phyloP scores from a whole-genome alignment of 768 basidiomycete species.

The Sutorius australiensis region DNA sequence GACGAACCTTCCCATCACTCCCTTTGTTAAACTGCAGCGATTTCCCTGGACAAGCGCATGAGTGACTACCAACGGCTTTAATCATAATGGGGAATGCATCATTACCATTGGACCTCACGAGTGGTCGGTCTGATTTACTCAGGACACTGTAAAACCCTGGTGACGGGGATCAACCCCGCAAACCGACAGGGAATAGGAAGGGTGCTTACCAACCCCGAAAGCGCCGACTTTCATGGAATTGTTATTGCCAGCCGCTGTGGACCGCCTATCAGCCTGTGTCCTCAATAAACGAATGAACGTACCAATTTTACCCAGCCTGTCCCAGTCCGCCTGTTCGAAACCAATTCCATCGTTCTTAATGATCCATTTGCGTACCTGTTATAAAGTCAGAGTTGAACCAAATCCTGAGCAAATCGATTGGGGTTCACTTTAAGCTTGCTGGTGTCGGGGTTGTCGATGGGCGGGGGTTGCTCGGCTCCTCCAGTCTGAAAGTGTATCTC shows the following conservation, averaged over 20 bases:
- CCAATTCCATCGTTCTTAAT: conserved; percentile 8
- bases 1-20: conserved; percentile 8
- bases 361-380: conserved; percentile 11
- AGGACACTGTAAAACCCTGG: conserved; percentile 18
- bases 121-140: conserved; percentile 15
- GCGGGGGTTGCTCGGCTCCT: conserved; percentile 3
- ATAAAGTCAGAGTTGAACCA: neutral
- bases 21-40: conserved; percentile 11
- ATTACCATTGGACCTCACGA: conserved; percentile 12
- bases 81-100: neutral
- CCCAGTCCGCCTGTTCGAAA: conserved; percentile 8
- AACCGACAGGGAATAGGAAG: neutral
- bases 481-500: conserved; percentile 37
- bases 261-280: neutral
- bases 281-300: neutral
- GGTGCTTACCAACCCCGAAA: conserved; percentile 14
- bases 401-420: neutral
- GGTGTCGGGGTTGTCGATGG: neutral
- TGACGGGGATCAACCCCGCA: neutral
- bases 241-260: conserved; percentile 11
- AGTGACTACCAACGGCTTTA: neutral
- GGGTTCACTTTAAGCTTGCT: neutral
- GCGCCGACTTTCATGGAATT: conserved; percentile 14
- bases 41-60: conserved; percentile 3
- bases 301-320: conserved; percentile 17